Base-by-base conservation (phyloP, 2,329 filamentous ascomycete species). In the Nannizziopsis arthrosporioides region DNA sequence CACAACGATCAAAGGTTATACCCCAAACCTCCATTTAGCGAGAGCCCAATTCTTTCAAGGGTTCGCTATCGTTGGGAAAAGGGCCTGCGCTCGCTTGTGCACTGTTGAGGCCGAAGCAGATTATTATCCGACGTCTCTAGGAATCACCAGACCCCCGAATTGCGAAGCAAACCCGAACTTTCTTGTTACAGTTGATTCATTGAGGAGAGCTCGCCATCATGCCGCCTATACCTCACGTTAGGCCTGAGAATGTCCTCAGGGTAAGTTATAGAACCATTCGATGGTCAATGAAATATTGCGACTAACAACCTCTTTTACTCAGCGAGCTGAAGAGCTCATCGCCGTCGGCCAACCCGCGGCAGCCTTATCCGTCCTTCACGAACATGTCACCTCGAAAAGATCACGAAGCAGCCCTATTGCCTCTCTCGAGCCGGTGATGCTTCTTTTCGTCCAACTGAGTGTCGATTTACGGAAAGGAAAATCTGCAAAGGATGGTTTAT, bases 391-490 rank as follows among this genome's bases (percentile, higher is more conserved):
- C 61, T 95, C 87, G 57, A 98, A 98, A 77, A 80, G 92, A 62
- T 95, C 89, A 61, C 86, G 92, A 66, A 96, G 93, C 82, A 92
- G 86, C 62, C 89, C 92, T 61, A 96, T 96, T 75, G 80, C 84
- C 56, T 93, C 89, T 47, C 74, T 98, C 64, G 92, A 98, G 80
- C 92, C 92, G 57, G 90, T 98, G 57, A 96, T 98, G 89, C 77
- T 96, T 70, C 82, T 95, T 58, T 83, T 98, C 64, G 90, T 98
- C 62, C 88, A 96, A 71, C 80, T 96, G 51, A 94, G 85, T 58
- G 92, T 98, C 62, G 90, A 96, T 64, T 81, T 95, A 62, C 88
- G 92, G 73, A 98, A 96, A 73, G 92, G 92, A 61, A 98, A 98
- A 72, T 78, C 92, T 53, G 92, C 90, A 68, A 98, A 98, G 77